Base-by-base conservation (phyloP, 306 rosid species). In the Mimosa bimucronata region DNA sequence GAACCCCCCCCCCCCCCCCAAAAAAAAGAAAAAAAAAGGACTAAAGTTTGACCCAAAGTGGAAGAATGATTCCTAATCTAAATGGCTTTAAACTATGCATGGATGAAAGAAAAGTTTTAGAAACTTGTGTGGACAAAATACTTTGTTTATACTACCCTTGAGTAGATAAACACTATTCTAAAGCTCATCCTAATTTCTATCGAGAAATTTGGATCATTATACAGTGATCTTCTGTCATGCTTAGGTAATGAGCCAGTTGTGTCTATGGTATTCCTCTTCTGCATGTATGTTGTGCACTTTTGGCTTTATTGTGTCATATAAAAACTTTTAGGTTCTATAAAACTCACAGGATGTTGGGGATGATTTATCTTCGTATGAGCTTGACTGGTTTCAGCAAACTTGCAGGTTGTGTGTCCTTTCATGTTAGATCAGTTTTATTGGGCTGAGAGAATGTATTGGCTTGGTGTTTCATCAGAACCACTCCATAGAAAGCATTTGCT, bases 371-470 rank as follows among this genome's bases (percentile, higher is more conserved):
- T 30, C 61, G 48, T 34, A 53, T 82, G 11, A 44, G 70, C 42
- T 73, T 83, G 64, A 78, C 68, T 71, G 58, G 60, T 82, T 72
- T 71, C 21, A 70, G 61, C 52, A 60, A 83, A 29, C 69, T 81
- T 77, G 86, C 88, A 93, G 97, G 88, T 93, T 46, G 71, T 93
- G 40, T 93, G 97, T 80, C 97, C 97, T 29, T 93, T 91, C 78
- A 79, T 93, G 80, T 84, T 88, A 65, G 97, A 93, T 84, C 97
- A 93, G 78, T 93, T 91, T 71, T 93, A 93, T 71, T 93, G 97
- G 97, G 94, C 97, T 60, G 97, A 93, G 84, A 85, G 97, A 82
- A 91, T 89, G 97, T 67, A 66, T 79, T 93, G 97, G 97, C 97
- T 93, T 38, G 97, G 97, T 25, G 91, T 93, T 77, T 92, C 97